Base-by-base conservation (phyloP, 2,329 filamentous ascomycete species). In the Drechslerella dactyloides region DNA sequence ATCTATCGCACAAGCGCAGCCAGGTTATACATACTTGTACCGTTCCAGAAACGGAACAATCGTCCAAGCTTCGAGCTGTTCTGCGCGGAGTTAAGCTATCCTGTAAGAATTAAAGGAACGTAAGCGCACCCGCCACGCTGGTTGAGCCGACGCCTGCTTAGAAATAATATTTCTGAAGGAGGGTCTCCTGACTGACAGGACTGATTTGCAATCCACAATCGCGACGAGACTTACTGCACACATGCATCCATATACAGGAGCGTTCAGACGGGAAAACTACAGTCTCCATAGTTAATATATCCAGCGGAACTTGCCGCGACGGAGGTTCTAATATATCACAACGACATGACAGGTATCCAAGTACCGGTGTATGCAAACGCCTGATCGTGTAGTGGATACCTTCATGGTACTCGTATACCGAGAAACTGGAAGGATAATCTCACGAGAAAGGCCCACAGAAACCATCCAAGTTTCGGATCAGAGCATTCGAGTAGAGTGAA, bases 1-100 rank as follows among this genome's bases (percentile, higher is more conserved):
- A 21, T 19, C n/a, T 53, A 62, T 33, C 37, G 17, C 33, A 8
- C 35, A 58, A 59, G 23, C 19, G 44, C 44, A 19, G 44, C 17
- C 15, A 19, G 19, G 40, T 15, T 44, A 44, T 33, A n/a, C n/a
- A n/a, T n/a, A n/a, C n/a, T n/a, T n/a, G n/a, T n/a, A 33, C 27
- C 27, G 27, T 33, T 33, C 27, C 27, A 33, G 27, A 33, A 33
- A 33, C 27, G 27, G 27, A 33, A 33, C 27, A 33, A 33, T 8
- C 27, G 8, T 33, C 27, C 27, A 33, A 3, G 27, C 27, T 8
- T 33, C 27, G 27, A 33, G 8, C 8, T 33, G 27, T 4, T 44
- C 11, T 17, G 40, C 40, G 13, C 40, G 40, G 40, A 44, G 17
- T 15, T 15, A 15, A 44, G 11, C 11, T 17, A 4, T 44, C 40